Conservation (phyloP, 805 yeast genomes). For the Ogataea parapolymorpha region DNA sequence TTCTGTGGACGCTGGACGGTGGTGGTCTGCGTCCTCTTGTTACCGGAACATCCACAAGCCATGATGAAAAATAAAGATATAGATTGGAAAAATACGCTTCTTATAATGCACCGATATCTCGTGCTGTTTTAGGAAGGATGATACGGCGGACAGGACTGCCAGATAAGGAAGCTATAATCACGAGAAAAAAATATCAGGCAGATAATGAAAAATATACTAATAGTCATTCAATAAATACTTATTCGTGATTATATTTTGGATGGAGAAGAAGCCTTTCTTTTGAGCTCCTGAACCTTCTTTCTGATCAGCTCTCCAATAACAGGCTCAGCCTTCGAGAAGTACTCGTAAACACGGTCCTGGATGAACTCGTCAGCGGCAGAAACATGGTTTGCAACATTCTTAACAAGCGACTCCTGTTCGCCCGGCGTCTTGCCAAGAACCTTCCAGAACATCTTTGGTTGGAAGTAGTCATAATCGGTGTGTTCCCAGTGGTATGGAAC, state of each 20-base stretch:
- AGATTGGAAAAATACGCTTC: neutral
- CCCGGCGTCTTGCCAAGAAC: constrained; percentile 75
- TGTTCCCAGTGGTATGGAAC: constrained; percentile 84
- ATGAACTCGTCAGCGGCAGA: constrained; percentile 65
- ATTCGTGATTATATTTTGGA: constrained; percentile 22
- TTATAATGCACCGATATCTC: constrained; percentile 1
- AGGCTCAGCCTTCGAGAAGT: constrained; percentile 70
- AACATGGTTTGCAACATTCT: constrained; percentile 78
- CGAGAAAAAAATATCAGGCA: neutral
- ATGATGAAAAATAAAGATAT: constrained; percentile 11
- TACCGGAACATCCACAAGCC: constrained; percentile 26
- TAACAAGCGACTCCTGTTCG: constrained; percentile 80
- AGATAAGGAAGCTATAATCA: constrained; percentile 9
- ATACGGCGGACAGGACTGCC: constrained; percentile 11
- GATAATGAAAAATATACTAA: neutral
- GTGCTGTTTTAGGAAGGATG: constrained; percentile 12
- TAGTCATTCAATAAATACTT: neutral
- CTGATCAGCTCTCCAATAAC: constrained; percentile 66
- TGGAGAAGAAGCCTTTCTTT: constrained; percentile 36
- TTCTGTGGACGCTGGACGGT: neutral
- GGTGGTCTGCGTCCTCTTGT: constrained; percentile 1
- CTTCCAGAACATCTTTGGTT: constrained; percentile 74
- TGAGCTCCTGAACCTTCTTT: constrained; percentile 53
- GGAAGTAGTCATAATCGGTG: constrained; percentile 66
- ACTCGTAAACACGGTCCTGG: constrained; percentile 74